These are phyloP conservation scores for Aspergillus sclerotiicarbonarius DNA, from an alignment of 495 filamentous ascomycete species.

Conservation along the genomic window DNA sequence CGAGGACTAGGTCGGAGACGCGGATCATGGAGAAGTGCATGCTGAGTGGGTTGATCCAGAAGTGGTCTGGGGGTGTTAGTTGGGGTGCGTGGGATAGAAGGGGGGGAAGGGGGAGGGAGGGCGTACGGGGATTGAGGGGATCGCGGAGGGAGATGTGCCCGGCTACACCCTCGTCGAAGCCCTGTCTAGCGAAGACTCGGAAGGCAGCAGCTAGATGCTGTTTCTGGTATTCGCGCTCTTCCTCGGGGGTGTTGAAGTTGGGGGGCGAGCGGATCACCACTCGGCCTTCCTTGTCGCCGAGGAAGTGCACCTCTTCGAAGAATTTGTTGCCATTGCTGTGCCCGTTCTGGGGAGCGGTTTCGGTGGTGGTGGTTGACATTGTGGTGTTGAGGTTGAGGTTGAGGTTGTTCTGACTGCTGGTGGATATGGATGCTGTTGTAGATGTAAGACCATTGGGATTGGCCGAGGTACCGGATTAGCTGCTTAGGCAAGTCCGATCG, in stretches of 20 bases:
- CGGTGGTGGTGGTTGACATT: not conserved
- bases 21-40: constrained; percentile 33
- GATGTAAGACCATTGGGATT: too few species aligned
- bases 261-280: constrained; percentile 26
- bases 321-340: not conserved
- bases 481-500: too few species aligned
- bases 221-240: constrained; percentile 59
- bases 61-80: constrained; percentile 25
- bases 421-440: not conserved
- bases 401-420: not conserved
- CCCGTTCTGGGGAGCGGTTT: not conserved
- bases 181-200: constrained; percentile 53
- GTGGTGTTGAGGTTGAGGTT: too few species aligned
- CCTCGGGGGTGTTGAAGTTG: constrained; percentile 49
- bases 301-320: not conserved
- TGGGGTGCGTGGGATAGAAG: too few species aligned
- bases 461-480: too few species aligned
- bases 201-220: constrained; percentile 62
- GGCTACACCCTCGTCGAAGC: constrained; percentile 63
- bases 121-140: constrained; percentile 49
- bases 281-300: constrained; percentile 1
- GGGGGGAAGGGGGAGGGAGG: not conserved
- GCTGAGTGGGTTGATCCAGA: constrained; percentile 59
- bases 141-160: constrained; percentile 66
- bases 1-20: constrained; percentile 37